Evolutionary conservation across 176 grass and related monocot genomes (phyloP).

Genomic region (Paspalum vaginatum): DNA sequence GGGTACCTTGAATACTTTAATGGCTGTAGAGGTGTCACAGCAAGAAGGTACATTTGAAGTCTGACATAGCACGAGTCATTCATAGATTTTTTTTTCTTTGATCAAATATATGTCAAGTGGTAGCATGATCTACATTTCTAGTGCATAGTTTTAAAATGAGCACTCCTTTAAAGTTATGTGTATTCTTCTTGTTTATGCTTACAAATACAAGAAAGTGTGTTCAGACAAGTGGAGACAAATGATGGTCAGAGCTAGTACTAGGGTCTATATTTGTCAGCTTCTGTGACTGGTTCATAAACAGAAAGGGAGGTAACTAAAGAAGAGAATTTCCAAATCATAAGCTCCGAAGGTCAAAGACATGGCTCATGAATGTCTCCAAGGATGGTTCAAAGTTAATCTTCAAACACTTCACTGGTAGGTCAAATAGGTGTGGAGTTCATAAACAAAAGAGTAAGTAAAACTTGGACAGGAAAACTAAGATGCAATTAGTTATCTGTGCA

Average conservation of each 20-base stretch:
- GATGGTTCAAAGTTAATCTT: neutral
- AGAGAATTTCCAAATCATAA: neutral
- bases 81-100: conserved; percentile 32
- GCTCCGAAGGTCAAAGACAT: neutral
- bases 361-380: neutral
- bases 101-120: conserved; percentile 31
- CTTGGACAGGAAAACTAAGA: conserved; percentile 11
- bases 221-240: neutral
- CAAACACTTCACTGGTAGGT: conserved; percentile 12
- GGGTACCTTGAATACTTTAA: conserved; percentile 34
- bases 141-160: neutral
- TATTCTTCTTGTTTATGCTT: conserved; percentile 1
- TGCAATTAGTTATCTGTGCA: neutral
- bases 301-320: neutral
- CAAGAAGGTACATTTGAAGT: conserved; percentile 41
- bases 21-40: conserved; percentile 16
- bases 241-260: neutral
- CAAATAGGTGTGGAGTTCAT: conserved; percentile 8
- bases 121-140: conserved; percentile 7
- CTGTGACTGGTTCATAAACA: conserved; percentile 22
- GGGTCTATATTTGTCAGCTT: conserved; percentile 1
- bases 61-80: conserved; percentile 44
- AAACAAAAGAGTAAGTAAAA: conserved; percentile 17
- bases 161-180: neutral
- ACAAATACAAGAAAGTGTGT: conserved; percentile 12